These are phyloP conservation scores for Exophiala bonariae DNA, from an alignment of 2,329 filamentous ascomycete species.

Conservation along the genomic window DNA sequence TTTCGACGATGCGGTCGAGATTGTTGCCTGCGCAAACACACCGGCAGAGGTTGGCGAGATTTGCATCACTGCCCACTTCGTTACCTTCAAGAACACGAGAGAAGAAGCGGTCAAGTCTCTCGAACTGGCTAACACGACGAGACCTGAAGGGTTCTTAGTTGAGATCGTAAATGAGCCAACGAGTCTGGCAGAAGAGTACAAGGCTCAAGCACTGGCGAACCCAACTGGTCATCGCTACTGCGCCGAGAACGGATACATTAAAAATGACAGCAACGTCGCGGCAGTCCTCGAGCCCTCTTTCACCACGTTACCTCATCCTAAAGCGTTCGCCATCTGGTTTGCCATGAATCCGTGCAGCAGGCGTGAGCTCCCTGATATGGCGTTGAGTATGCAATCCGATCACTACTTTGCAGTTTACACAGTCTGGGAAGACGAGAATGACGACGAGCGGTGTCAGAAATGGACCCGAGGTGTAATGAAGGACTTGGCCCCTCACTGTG, in stretches of 20 bases:
- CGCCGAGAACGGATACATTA: conserved; percentile 53
- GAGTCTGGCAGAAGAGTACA: conserved; percentile 43
- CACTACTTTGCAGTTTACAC: conserved; percentile 59
- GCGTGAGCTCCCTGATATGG: conserved; percentile 50
- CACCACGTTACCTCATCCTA: conserved; percentile 46
- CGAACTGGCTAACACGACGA: conserved; percentile 36
- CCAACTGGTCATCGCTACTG: conserved; percentile 52
- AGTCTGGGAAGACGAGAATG: conserved; percentile 48
- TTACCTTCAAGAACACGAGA: conserved; percentile 14
- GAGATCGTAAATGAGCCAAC: conserved; percentile 44
- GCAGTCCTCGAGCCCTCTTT: conserved; percentile 49
- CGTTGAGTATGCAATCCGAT: conserved; percentile 55
- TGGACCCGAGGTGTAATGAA: conserved; percentile 49
- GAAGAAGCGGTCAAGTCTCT: conserved; percentile 34
- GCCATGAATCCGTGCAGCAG: conserved; percentile 52
- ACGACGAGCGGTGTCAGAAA: conserved; percentile 44
- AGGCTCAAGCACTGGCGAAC: conserved; percentile 47
- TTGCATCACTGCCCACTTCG: conserved; percentile 15
- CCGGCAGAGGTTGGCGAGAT: conserved; percentile 8
- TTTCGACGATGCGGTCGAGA: conserved; percentile 16
- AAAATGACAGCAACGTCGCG: conserved; percentile 48
- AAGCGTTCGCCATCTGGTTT: conserved; percentile 52
- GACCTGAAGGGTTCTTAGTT: conserved; percentile 38
- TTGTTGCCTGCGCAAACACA: conserved; percentile 13
- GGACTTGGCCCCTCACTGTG: conserved; percentile 41